phyloP scores from a whole-genome alignment of 1,284 basidiomycete species.

The Heliocybe sulcata region DNA sequence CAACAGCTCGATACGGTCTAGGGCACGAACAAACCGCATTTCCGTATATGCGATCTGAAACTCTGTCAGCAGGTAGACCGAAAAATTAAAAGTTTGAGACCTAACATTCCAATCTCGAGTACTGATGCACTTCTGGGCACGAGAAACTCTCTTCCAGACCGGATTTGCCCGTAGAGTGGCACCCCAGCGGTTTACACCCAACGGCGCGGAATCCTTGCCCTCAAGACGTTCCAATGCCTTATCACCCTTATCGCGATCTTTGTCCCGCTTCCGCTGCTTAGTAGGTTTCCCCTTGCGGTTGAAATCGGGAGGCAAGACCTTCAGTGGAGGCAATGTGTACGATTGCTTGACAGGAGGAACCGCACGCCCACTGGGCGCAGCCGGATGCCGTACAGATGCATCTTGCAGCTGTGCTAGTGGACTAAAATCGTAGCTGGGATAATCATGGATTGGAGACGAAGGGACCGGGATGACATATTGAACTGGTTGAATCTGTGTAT shows the following conservation, averaged over 20 bases:
- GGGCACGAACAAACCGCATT: conserved; percentile 67
- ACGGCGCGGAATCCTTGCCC: conserved; percentile 49
- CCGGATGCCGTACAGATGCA: conserved; percentile 20
- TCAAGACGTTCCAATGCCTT: conserved; percentile 30
- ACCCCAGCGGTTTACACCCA: conserved; percentile 68
- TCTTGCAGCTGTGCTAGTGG: neutral
- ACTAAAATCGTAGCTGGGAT: conserved; percentile 13
- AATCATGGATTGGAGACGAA: conserved; percentile 9
- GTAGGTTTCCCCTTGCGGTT: conserved; percentile 49
- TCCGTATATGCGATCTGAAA: conserved; percentile 70
- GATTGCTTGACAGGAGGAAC: conserved; percentile 28
- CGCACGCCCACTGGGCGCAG: neutral
- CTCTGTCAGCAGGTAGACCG: conserved; percentile 3
- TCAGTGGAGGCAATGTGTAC: conserved; percentile 58
- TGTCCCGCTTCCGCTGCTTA: conserved; percentile 55
- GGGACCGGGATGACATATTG: conserved; percentile 5
- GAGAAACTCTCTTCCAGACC: conserved; percentile 56
- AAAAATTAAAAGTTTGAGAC: conserved; percentile 6
- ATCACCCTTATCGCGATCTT: conserved; percentile 27
- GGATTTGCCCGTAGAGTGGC: conserved; percentile 68
- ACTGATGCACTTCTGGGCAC: conserved; percentile 67
- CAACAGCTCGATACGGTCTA: conserved; percentile 82
- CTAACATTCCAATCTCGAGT: conserved; percentile 77
- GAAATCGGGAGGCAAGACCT: conserved; percentile 55
- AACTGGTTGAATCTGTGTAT: neutral